Evolutionary conservation across 805 yeast species (phyloP), one percentile per base, ranked within the genome.

Genomic region (Barnettozyma sucrosica): DNA sequence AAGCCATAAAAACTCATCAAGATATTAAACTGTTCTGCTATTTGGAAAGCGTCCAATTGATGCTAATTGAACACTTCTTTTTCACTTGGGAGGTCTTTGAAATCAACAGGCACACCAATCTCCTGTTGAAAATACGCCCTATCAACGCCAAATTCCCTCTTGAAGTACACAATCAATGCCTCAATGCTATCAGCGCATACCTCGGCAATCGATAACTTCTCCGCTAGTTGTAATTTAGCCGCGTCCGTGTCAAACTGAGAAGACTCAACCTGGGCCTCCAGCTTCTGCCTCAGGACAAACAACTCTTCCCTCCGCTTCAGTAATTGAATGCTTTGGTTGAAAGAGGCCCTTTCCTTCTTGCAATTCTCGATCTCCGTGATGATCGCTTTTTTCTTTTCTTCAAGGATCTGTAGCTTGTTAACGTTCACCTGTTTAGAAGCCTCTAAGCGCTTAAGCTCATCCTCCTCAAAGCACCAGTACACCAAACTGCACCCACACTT

Each of bases 401-500:
- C 45, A 32, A 62, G 41, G 19, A 43, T 44, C 8, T 34, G 26
- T 2, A 46, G 13, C 32, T 30, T 51, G 10, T 13, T 26, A 10
- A 16, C 6, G 20, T 48, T 46, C 42, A 38, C 36, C 18, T 37
- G 30, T 23, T 41, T 13, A 24, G 41, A n/a, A 5, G 49, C 49
- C 19, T 56, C 53, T 32, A 58, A 41, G 19, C 52, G 55, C 50
- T 49, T 54, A 39, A 56, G 47, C 51, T 57, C 51, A 51, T 65
- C 68, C 47, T 62, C 66, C 51, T 59, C 63, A 58, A 74, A 77
- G 44, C 75, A 66, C 80, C 81, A 79, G 49, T 76, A 79, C 3
- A 77, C 62, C 45, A 74, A 75, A 13, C 74, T 66, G 13, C 67
- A 65, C 0, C 85, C 85, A 57, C 84, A 78, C 58, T 79, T 80